Evolutionary conservation across 2,329 filamentous ascomycete species (phyloP).

Genomic region (Alternaria sp.): DNA sequence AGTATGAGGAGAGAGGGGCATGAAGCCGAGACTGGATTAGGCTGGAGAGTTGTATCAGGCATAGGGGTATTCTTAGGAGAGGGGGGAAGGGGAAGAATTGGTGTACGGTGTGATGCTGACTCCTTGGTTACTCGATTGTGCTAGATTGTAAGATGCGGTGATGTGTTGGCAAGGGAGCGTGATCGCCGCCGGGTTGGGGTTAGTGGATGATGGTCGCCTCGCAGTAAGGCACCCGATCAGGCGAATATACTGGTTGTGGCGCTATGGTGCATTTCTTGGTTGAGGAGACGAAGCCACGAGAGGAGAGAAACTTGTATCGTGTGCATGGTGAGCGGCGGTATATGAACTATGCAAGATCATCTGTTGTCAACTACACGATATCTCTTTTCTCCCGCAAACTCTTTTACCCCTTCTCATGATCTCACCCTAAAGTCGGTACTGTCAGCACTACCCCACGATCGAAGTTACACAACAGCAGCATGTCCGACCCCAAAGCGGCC

Average conservation of each 20-base stretch:
- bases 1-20: background rate
- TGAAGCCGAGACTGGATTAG: background rate
- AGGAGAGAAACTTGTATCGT: background rate
- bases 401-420: background rate
- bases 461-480: background rate
- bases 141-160: slow-evolving; percentile 17
- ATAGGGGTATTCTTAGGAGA: background rate
- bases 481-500: slow-evolving; percentile 30
- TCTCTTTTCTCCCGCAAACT: background rate
- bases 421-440: background rate
- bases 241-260: slow-evolving; percentile 17
- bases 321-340: background rate
- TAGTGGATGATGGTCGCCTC: slow-evolving; percentile 22
- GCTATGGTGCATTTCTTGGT: slow-evolving; percentile 11
- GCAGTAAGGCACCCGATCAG: slow-evolving; percentile 25
- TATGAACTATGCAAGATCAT: slow-evolving; percentile 2
- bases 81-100: background rate
- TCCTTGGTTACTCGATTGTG: background rate
- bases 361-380: background rate
- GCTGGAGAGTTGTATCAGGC: background rate
- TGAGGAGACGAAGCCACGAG: background rate
- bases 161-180: slow-evolving; percentile 11
- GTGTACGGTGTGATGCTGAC: slow-evolving; percentile 1
- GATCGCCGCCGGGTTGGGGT: slow-evolving; percentile 9
- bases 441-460: background rate